A percentile compares a stretch with the other conserved stretches of the same genome.
phyloP scores from a whole-genome alignment of 2,329 filamentous ascomycete species.

The Epichloe hybrida region DNA sequence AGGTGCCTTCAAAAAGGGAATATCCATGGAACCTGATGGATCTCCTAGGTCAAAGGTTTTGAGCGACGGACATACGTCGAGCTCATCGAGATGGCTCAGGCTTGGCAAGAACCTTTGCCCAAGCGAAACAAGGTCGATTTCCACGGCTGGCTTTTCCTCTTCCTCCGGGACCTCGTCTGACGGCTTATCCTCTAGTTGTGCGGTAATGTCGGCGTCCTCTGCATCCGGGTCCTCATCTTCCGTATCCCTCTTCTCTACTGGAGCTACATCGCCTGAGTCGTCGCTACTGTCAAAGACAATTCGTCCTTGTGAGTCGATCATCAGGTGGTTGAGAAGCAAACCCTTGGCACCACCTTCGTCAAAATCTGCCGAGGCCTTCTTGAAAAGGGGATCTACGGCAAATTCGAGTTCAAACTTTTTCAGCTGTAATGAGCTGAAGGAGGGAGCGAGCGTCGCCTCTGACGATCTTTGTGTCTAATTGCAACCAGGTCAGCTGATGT shows the following conservation, averaged over 20 bases:
- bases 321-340: slow-evolving; percentile 86
- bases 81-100: slow-evolving; percentile 59
- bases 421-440: slow-evolving; percentile 75
- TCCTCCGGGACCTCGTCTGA: slow-evolving; percentile 31
- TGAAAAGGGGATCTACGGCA: slow-evolving; percentile 94
- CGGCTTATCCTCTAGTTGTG: slow-evolving; percentile 29
- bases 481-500: background rate
- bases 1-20: slow-evolving; percentile 79
- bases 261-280: slow-evolving; percentile 47
- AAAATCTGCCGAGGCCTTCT: slow-evolving; percentile 96
- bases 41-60: slow-evolving; percentile 89
- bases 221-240: slow-evolving; percentile 24
- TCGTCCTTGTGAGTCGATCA: slow-evolving; percentile 79
- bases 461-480: slow-evolving; percentile 57
- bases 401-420: slow-evolving; percentile 98
- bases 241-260: slow-evolving; percentile 20
- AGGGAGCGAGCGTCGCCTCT: slow-evolving; percentile 83
- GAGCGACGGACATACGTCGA: slow-evolving; percentile 88
- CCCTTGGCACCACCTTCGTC: slow-evolving; percentile 97
- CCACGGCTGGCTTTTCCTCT: slow-evolving; percentile 40
- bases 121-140: slow-evolving; percentile 66
- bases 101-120: slow-evolving; percentile 78
- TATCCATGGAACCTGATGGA: slow-evolving; percentile 69
- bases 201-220: slow-evolving; percentile 16
- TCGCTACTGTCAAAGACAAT: slow-evolving; percentile 99